Evolutionary conservation across 1,139 yeast species (phyloP), one percentile per base, ranked within the genome.

Genomic region (Pneumocystis wakefieldiae): DNA sequence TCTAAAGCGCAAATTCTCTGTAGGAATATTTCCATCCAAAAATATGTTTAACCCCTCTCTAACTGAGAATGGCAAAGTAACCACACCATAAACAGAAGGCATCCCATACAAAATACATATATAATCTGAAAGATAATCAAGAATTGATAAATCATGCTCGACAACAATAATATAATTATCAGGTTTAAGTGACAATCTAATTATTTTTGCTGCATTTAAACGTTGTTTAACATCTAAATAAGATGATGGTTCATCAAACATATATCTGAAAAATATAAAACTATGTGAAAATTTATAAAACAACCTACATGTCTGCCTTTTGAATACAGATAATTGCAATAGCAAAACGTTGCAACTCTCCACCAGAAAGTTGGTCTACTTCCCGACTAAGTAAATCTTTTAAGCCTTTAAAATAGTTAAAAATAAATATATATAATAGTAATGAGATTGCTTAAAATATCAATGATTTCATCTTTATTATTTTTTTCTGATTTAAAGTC

Each of bases 231-330:
- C 97, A 81, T 92, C 98, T 76, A 92, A 80, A 77, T 92, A 92
- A 15, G 98, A 92, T 36, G 97, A 91, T 62, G 98, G 98, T 79
- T 92, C 98, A 78, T 92, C 98, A 76, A 92, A 92, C 98, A 92
- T 92, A 77, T 92, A 92, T 48, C 55, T 48, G 24, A 7, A 48
- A 12, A 24, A 48, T 12, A 48, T 48, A 48, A 48, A 29, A 8
- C 14, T 12, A 42, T 8, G 19, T n/a, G 5, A 12, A n/a, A 48
- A 19, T 24, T 48, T 24, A 48, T 10, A 24, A 15, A 14, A 48
- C 28, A 48, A 24, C 28, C 28, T 24, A 65, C 61, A 92, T 97
- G 71, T 90, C 88, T 65, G 97, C 97, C 48, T 79, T 80, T 77
- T 92, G 97, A 61, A 91, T 91, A 80, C 96, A 89, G 24, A 97